Percentiles rank a stretch among this genome's conserved stretches.
phyloP scores from a whole-genome alignment of 2,329 filamentous ascomycete genomes.

The Phoma sp. region DNA sequence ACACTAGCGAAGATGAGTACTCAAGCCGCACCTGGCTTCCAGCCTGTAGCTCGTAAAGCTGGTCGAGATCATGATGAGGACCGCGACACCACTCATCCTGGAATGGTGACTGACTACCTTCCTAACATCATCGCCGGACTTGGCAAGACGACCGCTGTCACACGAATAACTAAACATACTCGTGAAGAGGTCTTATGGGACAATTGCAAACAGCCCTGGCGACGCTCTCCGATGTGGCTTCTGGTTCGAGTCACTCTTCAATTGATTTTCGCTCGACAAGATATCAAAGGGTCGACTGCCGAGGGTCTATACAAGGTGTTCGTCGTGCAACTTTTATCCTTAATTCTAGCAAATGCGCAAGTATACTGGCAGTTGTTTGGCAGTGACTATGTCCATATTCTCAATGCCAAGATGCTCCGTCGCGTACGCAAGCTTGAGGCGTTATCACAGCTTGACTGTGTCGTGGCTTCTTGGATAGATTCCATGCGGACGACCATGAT shows the following conservation, averaged over 20 bases:
- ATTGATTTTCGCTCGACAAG: slow-evolving; percentile 36
- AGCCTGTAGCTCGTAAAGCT: slow-evolving; percentile 52
- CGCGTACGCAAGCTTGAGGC: slow-evolving; percentile 34
- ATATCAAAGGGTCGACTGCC: neutral
- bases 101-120: slow-evolving; percentile 61
- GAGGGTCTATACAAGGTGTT: slow-evolving; percentile 58
- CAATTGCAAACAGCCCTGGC: slow-evolving; percentile 54
- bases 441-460: slow-evolving; percentile 9
- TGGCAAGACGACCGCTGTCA: slow-evolving; percentile 35
- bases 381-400: slow-evolving; percentile 19
- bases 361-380: slow-evolving; percentile 8
- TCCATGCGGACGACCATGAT: slow-evolving; percentile 3
- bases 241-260: slow-evolving; percentile 62
- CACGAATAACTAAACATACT: slow-evolving; percentile 59
- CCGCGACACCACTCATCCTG: slow-evolving; percentile 60
- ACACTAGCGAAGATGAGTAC: slow-evolving; percentile 49
- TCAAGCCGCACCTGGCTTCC: slow-evolving; percentile 45
- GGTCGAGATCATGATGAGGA: slow-evolving; percentile 48
- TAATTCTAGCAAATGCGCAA: slow-evolving; percentile 40
- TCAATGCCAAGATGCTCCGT: slow-evolving; percentile 31
- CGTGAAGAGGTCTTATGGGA: slow-evolving; percentile 63
- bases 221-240: slow-evolving; percentile 63
- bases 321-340: slow-evolving; percentile 59
- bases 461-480: slow-evolving; percentile 11
- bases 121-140: slow-evolving; percentile 49